Base-by-base conservation (phyloP, 163 green algal species). In the Prototheca wickerhamii region DNA sequence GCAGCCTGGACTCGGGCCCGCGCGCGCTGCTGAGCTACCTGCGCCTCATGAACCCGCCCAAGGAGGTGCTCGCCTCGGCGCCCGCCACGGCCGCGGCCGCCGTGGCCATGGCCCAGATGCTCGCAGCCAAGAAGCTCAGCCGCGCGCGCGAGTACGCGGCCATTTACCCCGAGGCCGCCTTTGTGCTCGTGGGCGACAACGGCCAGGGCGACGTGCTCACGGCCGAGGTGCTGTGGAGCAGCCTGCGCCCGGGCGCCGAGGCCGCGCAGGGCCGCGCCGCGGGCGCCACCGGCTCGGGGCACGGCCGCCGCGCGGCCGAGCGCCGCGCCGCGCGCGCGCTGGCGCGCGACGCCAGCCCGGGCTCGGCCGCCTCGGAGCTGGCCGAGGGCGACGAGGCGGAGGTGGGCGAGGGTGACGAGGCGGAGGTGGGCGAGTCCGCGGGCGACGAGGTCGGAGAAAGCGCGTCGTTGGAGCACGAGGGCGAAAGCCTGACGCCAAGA, bases 101-200 rank as follows among this genome's bases (percentile, higher is more conserved):
- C 29, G 49, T 44, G 37, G 66, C 70, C 56, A 52, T 86, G 31
- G 79, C 76, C 67, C 63, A 76, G 60, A 65, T 65, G 52, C 70
- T 87, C 58, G 76, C 71, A 1, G 65, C 69, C 40, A 79, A 79
- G 44, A 89, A 89, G 68, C 70, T 86, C 60, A 69, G 44, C 25
- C 57, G 76, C 25, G 81, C 84, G 43, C 63, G 70, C 28, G 64
- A 85, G 76, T 87, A 76, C 53, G 69, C 76, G 12, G 73, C 70
- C 32, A 62, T 82, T 43, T 89, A 82, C 65, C 82, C 82, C 3
- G 82, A 89, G 63, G 73, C 71, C 57, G 76, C 61, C 66, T 82
- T 79, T 30, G 49, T 87, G 30, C 80, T 86, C 53, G 52, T 86
- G 15, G 82, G 82, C 3, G 82, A 89, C 71, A 84, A 86, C 46